Evolutionary conservation across 2,329 filamentous ascomycete genomes (phyloP).

Genomic region (Diaporthe destruens): DNA sequence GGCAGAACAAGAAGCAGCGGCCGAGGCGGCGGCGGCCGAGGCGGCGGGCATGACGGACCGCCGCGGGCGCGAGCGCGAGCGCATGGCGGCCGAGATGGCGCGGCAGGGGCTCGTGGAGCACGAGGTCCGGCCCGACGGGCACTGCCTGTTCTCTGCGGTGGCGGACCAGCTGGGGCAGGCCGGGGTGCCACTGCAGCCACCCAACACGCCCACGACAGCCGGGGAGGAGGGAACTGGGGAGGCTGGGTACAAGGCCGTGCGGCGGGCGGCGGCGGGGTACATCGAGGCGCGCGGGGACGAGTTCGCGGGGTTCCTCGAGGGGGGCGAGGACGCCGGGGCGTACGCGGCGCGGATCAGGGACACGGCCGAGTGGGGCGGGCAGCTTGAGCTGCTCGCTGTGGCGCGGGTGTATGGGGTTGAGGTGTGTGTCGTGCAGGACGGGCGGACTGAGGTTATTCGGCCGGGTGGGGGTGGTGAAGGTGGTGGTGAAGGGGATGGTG

Average conservation of each 20-base stretch:
- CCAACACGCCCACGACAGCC: too few relatives aligned
- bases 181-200: conserved; percentile 56
- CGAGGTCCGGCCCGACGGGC: conserved; percentile 89
- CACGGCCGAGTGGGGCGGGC: conserved; percentile 96
- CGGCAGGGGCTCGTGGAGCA: conserved; percentile 76
- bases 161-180: conserved; percentile 81
- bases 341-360: conserved; percentile 84
- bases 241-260: conserved; percentile 73
- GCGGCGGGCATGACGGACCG: conserved; percentile 80
- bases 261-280: conserved; percentile 80
- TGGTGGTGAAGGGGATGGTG: conserved; percentile 53
- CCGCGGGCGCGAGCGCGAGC: conserved; percentile 75
- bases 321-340: conserved; percentile 76
- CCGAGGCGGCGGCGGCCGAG: conserved; percentile 78
- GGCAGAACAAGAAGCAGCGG: conserved; percentile 81
- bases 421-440: conserved; percentile 89
- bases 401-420: conserved; percentile 83
- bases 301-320: conserved; percentile 89
- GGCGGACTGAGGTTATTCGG: conserved; percentile 81
- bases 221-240: conserved; percentile 42
- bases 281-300: conserved; percentile 81
- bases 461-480: conserved; percentile 53
- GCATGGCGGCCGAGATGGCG: conserved; percentile 77
- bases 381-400: conserved; percentile 89
- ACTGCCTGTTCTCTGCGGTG: conserved; percentile 93